Conservation (phyloP, 2,329 filamentous ascomycete genomes). For the Neopestalotiopsis clavispora region DNA sequence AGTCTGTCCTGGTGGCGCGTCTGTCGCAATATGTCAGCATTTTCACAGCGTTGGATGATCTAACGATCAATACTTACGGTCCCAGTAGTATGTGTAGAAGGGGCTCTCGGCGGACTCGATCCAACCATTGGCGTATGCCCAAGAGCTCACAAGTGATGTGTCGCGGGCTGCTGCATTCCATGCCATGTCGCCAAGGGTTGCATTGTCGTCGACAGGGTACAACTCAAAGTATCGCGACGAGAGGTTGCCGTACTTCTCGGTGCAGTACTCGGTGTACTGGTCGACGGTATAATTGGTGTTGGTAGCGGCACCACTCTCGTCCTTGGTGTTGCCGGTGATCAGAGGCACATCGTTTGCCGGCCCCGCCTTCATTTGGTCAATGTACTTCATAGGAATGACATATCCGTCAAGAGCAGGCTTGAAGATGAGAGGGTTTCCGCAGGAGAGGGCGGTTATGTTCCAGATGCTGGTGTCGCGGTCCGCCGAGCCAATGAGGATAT, state of each 20-base stretch:
- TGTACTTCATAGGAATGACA: slow-evolving; percentile 30
- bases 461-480: slow-evolving; percentile 26
- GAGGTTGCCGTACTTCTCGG: slow-evolving; percentile 26
- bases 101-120: slow-evolving; percentile 25
- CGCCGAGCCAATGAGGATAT: slow-evolving; percentile 22
- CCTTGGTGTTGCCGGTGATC: slow-evolving; percentile 35
- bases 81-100: slow-evolving; percentile 37
- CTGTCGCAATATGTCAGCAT: not conserved
- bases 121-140: slow-evolving; percentile 33
- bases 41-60: too few relatives aligned
- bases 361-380: slow-evolving; percentile 19
- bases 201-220: slow-evolving; percentile 30
- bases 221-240: slow-evolving; percentile 26
- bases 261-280: slow-evolving; percentile 25
- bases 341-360: slow-evolving; percentile 30
- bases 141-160: slow-evolving; percentile 30
- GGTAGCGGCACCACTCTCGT: slow-evolving; percentile 27
- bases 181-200: slow-evolving; percentile 23
- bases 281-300: slow-evolving; percentile 19
- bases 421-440: slow-evolving; percentile 30
- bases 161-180: slow-evolving; percentile 32
- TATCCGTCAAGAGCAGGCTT: slow-evolving; percentile 35
- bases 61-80: too few relatives aligned
- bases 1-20: not conserved
- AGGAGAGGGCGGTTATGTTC: slow-evolving; percentile 24